phyloP scores from a whole-genome alignment of 2,329 filamentous ascomycete species.

The Sarocladiaceae sp. region DNA sequence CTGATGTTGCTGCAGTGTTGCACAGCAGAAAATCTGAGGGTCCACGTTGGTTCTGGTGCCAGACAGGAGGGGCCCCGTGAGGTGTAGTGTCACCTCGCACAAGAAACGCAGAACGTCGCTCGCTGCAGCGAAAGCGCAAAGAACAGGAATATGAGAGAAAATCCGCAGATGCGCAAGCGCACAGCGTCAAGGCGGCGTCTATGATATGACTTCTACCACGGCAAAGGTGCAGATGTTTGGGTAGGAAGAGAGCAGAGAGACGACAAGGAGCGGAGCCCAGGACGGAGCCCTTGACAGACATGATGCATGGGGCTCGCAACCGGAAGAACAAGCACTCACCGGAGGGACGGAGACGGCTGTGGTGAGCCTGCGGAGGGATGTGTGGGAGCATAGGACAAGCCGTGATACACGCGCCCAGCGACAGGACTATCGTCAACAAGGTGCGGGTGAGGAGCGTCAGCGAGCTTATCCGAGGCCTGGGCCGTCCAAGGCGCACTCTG shows the following conservation, averaged over 20 bases:
- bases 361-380: constrained; percentile 1
- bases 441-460: constrained; percentile 5
- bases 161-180: constrained; percentile 7
- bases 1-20: neutral
- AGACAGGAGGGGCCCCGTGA: constrained; percentile 1
- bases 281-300: neutral
- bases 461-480: constrained; percentile 5
- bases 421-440: constrained; percentile 2
- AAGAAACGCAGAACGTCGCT: constrained; percentile 1
- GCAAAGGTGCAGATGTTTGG: neutral
- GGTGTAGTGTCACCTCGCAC: neutral
- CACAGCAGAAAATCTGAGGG: constrained; percentile 5
- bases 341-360: constrained; percentile 3
- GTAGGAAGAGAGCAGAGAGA: neutral
- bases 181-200: constrained; percentile 5
- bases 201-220: neutral
- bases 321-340: neutral
- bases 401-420: constrained; percentile 3
- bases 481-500: constrained; percentile 7
- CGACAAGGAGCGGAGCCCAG: neutral
- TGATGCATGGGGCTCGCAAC: neutral
- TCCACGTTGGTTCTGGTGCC: neutral
- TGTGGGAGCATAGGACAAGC: constrained; percentile 1
- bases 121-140: neutral
- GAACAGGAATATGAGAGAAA: neutral